Conservation (phyloP, 192 early-diverging fungal species). For the Martensiomyces pterosporus region DNA sequence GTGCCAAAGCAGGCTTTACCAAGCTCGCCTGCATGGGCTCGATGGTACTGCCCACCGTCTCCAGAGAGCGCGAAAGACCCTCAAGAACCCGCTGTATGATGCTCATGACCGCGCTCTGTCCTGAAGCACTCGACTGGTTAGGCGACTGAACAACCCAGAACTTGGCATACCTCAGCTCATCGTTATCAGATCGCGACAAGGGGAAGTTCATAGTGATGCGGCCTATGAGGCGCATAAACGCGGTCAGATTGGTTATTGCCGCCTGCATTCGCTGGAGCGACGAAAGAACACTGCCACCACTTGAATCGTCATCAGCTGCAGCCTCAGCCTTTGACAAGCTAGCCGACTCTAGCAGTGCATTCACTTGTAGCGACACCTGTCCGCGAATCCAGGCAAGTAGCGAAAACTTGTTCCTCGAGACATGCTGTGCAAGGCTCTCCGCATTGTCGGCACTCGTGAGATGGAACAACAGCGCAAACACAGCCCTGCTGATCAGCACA, state of each 20-base stretch:
- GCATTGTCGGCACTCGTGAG: constrained; percentile 24
- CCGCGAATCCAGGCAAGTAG: constrained; percentile 37
- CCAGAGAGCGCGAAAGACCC: neutral
- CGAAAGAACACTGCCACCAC: neutral
- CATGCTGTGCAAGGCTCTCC: constrained; percentile 12
- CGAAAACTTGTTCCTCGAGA: constrained; percentile 29
- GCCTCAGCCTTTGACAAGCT: neutral
- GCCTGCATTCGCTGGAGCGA: constrained; percentile 8
- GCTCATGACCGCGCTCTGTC: constrained; percentile 18
- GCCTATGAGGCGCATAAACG: constrained; percentile 24
- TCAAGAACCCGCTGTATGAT: constrained; percentile 12
- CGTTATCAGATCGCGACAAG: constrained; percentile 3
- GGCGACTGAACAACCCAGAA: constrained; percentile 33
- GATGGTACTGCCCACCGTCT: neutral
- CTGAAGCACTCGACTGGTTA: constrained; percentile 23
- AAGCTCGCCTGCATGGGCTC: neutral
- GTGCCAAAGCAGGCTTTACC: constrained; percentile 4
- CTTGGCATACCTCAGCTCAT: constrained; percentile 9
- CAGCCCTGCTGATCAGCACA: constrained; percentile 27
- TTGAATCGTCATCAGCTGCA: neutral
- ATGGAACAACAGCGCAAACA: constrained; percentile 29
- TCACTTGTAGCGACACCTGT: constrained; percentile 29
- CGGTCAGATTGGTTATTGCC: constrained; percentile 24
- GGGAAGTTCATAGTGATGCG: constrained; percentile 32
- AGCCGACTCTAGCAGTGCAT: constrained; percentile 13